Evolutionary conservation across 2,329 filamentous ascomycete genomes (phyloP), one percentile per base, ranked within the genome.

Genomic region (Talaromyces sp.): DNA sequence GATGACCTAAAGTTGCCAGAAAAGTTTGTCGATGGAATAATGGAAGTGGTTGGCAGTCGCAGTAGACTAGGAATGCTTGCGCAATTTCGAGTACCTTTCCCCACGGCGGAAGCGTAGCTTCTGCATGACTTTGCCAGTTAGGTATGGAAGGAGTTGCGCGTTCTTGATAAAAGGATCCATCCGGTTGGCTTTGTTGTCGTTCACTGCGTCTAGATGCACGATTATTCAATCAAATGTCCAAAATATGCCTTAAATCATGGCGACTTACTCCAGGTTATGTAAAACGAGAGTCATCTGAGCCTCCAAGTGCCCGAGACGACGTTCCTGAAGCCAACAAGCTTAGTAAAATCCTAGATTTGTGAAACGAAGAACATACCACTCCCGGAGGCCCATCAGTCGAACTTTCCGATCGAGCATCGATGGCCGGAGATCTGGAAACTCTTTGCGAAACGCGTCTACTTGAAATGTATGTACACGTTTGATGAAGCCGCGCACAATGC

Each of bases 21-120:
- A 85, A 83, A 1, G 68, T 74, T 3, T 75, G 72, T 11, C 75
- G 69, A 19, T 78, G 73, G 60, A 85, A 85, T 0, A 85, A 72
- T 17, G 79, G 78, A 25, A 85, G 73, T 5, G 83, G 82, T 60
- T 85, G 83, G 27, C 78, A 81, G 61, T 85, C 80, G 63, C 82
- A 83, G 68, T 81, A 84, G 4, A 75, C 69, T 3, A 84, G 68
- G 68, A 84, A 85, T 1, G 79, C 70, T 54, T 80, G 74, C 13
- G 78, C 79, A 15, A 80, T 71, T 5, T 72, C 71, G 8, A 75
- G 64, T 5, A 82, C 74, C 27, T 77, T 73, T 34, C 80, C 76
- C 74, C 74, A 77, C 2, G 77, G 68, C 19, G 80, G 79, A 38
- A 80, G 68, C 1, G 73, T 69, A 25, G 72, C 67, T 65, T 47